phyloP scores from a whole-genome alignment of 2,329 filamentous ascomycete species.

The Ophiostoma sp. region DNA sequence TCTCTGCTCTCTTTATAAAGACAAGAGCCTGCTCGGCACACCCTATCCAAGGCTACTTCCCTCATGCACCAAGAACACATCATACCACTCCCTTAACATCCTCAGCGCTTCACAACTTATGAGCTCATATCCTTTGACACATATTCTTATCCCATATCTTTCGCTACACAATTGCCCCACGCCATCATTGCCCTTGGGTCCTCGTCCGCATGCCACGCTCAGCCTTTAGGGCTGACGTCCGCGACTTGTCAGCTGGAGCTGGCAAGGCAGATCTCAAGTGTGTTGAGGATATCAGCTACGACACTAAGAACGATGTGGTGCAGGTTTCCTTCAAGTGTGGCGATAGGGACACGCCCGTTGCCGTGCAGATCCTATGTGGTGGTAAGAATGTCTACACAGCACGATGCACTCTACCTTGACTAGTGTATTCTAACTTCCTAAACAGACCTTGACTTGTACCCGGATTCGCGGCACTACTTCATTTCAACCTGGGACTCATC shows the following conservation, averaged over 20 bases:
- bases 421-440: not conserved
- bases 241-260: not conserved
- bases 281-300: not conserved
- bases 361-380: not conserved
- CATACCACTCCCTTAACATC: not conserved
- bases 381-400: not conserved
- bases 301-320: not conserved
- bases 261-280: not conserved
- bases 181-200: not conserved
- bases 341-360: not conserved
- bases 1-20: too few relatives aligned
- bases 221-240: not conserved
- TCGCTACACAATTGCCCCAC: not conserved
- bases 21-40: too few relatives aligned
- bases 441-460: not conserved
- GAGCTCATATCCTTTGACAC: not conserved
- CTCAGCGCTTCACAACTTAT: not conserved
- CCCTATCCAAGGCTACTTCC: too few relatives aligned
- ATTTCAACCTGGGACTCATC: not conserved
- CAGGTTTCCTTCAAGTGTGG: not conserved
- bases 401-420: not conserved
- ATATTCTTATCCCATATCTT: not conserved
- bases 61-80: too few relatives aligned
- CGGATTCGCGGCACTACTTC: slow-evolving; percentile 5
- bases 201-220: not conserved